These are phyloP conservation scores for Gaertneriomyces semiglobifer DNA, from an alignment of 192 early-diverging fungal species.

Conservation along the genomic window DNA sequence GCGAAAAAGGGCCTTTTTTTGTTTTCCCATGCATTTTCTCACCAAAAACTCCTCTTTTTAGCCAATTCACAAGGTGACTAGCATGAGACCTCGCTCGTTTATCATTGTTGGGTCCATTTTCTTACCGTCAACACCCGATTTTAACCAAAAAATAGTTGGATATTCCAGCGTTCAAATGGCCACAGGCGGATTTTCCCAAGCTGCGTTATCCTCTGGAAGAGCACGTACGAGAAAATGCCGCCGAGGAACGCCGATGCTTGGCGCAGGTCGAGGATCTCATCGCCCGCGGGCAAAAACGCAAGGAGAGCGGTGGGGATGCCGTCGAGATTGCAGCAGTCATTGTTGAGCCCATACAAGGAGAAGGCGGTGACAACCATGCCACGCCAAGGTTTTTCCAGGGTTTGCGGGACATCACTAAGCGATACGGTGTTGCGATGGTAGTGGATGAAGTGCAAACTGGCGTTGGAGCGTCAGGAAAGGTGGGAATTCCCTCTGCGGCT, in stretches of 20 bases:
- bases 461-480: slow-evolving; percentile 12
- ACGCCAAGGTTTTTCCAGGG: slow-evolving; percentile 4
- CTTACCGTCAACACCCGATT: too few relatives aligned
- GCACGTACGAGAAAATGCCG: background rate
- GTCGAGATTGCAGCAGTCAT: slow-evolving; percentile 8
- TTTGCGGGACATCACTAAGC: slow-evolving; percentile 4
- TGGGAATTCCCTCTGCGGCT: background rate
- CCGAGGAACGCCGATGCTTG: background rate
- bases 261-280: background rate
- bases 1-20: too few relatives aligned
- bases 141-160: background rate
- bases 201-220: slow-evolving; percentile 10
- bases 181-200: background rate
- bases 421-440: slow-evolving; percentile 9
- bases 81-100: too few relatives aligned
- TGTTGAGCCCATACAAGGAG: slow-evolving; percentile 15
- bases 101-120: too few relatives aligned
- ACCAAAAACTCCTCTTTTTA: too few relatives aligned
- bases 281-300: background rate
- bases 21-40: too few relatives aligned
- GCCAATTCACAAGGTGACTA: too few relatives aligned
- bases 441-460: slow-evolving; percentile 20
- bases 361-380: slow-evolving; percentile 18
- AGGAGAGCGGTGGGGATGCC: background rate
- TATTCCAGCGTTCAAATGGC: slow-evolving; percentile 9